Evolutionary conservation across 768 basidiomycete genomes (phyloP), one percentile per base, ranked within the genome.

Genomic region (Trametes punicea): DNA sequence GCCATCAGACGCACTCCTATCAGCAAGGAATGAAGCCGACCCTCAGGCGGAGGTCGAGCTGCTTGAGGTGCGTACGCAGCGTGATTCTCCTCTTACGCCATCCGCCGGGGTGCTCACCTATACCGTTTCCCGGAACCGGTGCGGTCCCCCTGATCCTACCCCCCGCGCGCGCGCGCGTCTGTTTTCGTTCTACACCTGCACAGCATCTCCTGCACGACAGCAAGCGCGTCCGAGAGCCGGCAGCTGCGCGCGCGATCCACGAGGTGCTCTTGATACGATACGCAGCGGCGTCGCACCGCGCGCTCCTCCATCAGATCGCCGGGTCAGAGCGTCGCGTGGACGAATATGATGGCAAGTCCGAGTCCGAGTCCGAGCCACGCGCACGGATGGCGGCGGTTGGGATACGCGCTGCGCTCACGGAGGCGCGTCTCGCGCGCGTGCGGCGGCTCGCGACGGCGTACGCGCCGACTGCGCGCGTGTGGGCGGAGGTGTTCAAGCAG

Each of bases 231-330:
- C 70, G 70, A 52, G 70, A 71, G 49, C 69, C 75, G 48, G 68
- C 70, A 36, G 65, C 72, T 23, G 64, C 66, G 58, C 57, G 68
- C 41, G 65, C 62, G 48, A 49, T 82, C 48, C 81, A 83, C 59
- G 76, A 79, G 68, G 69, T 63, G 50, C 67, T 83, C 42, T 71
- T 83, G 59, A 66, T 78, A 60, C 71, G 73, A 53, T 81, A 79
- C 66, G 74, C 74, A 47, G 67, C 52, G 25, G 51, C 54, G 11
- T 45, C 62, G 49, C 48, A 63, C 44, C 50, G 48, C 44, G 62
- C 48, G 25, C 59, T 62, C 34, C 38, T 20, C 13, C 13, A 47
- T 51, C 54, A 57, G 65, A 67, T 45, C 64, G 64, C 63, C 8
- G 13, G 31, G 8, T 7, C 31, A 13, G 13, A 31, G n/a, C n/a